These are phyloP conservation scores for Aspergillus ustus DNA, from an alignment of 2,329 filamentous ascomycete genomes.

Conservation along the genomic window DNA sequence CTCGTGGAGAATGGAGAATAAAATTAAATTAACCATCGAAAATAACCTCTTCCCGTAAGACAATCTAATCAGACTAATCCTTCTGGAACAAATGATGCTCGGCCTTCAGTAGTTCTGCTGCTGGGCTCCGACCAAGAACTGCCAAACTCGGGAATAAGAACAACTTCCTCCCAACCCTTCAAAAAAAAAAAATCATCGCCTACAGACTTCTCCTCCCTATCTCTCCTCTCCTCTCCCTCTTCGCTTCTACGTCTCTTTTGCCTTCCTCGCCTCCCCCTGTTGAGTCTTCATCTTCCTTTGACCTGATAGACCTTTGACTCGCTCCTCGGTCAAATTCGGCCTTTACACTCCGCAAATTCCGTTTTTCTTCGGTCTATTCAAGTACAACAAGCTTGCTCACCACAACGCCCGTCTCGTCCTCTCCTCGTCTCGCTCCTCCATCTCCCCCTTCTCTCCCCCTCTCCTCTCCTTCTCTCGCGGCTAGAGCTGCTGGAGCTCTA, in stretches of 20 bases:
- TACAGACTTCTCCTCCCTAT: slow-evolving; percentile 1
- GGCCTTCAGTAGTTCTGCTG: slow-evolving; percentile 2
- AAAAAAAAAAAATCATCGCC: slow-evolving; percentile 16
- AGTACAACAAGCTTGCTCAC: slow-evolving; percentile 14
- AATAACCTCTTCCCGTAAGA: slow-evolving; percentile 1
- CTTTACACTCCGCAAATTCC: slow-evolving; percentile 24
- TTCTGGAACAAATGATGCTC: slow-evolving; percentile 9
- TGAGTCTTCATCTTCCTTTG: slow-evolving; percentile 5
- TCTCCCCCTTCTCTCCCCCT: slow-evolving; percentile 15
- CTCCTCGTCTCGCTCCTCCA: not conserved
- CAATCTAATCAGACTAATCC: slow-evolving; percentile 5
- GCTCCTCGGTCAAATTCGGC: slow-evolving; percentile 15
- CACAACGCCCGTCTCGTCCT: slow-evolving; percentile 6
- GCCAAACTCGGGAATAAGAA: slow-evolving; percentile 6
- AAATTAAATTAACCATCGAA: slow-evolving; percentile 6
- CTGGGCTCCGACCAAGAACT: slow-evolving; percentile 8
- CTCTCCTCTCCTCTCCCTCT: slow-evolving; percentile 7
- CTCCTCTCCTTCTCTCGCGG: slow-evolving; percentile 25
- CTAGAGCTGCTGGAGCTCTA: slow-evolving; percentile 42
- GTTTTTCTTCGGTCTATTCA: slow-evolving; percentile 26
- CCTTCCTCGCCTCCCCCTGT: slow-evolving; percentile 3
- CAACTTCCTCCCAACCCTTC: slow-evolving; percentile 14
- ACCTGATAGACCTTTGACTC: slow-evolving; percentile 1
- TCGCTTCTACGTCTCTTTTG: slow-evolving; percentile 12
- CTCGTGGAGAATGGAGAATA: slow-evolving; percentile 3